A percentile compares a stretch with the other conserved stretches of the same genome.
These are phyloP conservation scores for Colletotrichum sp. DNA, from an alignment of 2,329 filamentous ascomycete genomes.

Conservation along the genomic window DNA sequence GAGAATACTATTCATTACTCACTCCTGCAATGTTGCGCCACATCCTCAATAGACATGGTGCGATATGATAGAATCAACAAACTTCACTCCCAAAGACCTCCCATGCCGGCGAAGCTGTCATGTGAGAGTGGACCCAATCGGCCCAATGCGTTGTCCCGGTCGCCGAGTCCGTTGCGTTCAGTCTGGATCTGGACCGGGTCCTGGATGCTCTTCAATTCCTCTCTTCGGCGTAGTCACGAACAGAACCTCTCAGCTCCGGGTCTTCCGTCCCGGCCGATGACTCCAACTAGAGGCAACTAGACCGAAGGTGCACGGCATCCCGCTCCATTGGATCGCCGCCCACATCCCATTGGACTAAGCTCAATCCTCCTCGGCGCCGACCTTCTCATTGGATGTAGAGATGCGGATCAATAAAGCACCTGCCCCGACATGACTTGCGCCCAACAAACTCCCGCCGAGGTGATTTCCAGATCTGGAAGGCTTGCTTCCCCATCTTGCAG, in stretches of 20 bases:
- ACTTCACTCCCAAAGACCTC: neutral
- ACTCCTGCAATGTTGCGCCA: neutral
- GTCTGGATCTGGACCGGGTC: neutral
- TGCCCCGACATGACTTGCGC: neutral
- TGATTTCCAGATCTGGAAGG: constrained; percentile 5
- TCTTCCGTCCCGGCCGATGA: neutral
- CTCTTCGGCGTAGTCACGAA: neutral
- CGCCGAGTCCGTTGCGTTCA: neutral
- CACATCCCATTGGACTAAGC: neutral
- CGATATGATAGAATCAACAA: neutral
- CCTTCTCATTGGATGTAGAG: neutral
- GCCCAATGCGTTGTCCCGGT: constrained; percentile 11
- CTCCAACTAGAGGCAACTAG: neutral
- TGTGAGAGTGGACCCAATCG: constrained; percentile 13
- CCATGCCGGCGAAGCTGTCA: neutral
- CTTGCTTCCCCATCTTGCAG: neutral
- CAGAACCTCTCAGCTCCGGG: neutral
- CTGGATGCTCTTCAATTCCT: neutral
- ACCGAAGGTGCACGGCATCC: neutral
- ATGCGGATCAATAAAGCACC: neutral
- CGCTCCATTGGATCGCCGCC: neutral
- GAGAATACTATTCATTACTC: no score
- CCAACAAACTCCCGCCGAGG: neutral
- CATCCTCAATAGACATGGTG: neutral
- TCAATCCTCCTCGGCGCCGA: neutral